These are phyloP conservation scores for Yamadazyma buinensis DNA, from an alignment of 1,139 yeast genomes.

Conservation along the genomic window DNA sequence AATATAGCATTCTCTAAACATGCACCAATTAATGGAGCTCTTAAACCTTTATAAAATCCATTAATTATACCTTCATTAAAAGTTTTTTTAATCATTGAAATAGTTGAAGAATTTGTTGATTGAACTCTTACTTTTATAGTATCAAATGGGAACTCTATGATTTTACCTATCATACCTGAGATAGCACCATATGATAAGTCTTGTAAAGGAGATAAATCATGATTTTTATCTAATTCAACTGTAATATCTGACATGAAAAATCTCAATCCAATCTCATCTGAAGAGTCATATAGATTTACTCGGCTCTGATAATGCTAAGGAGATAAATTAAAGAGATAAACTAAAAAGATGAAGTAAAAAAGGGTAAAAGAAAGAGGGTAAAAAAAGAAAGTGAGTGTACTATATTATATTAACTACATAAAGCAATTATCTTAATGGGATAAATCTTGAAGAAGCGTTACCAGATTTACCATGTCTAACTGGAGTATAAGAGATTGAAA, in stretches of 20 bases:
- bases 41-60: constrained; percentile 57
- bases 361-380: too few species aligned
- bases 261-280: too few species aligned
- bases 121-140: constrained; percentile 88
- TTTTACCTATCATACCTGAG: constrained; percentile 80
- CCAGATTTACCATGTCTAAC: constrained; percentile 99
- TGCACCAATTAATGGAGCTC: constrained; percentile 84
- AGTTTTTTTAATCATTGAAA: constrained; percentile 60
- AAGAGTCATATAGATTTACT: too few species aligned
- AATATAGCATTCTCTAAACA: constrained; percentile 66
- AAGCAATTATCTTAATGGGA: constrained; percentile 55
- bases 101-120: constrained; percentile 52
- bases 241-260: background rate
- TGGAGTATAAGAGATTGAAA: constrained; percentile 99
- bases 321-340: too few species aligned
- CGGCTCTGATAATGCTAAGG: too few species aligned
- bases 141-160: constrained; percentile 89
- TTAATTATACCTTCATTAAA: constrained; percentile 63
- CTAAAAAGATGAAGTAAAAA: too few species aligned
- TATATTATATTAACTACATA: too few species aligned
- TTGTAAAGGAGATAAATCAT: constrained; percentile 22
- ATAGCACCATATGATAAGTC: constrained; percentile 47
- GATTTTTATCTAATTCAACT: background rate
- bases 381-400: too few species aligned
- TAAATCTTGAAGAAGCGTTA: constrained; percentile 84